Percentiles rank a stretch among this genome's conserved stretches.
Conservation (phyloP, 225 moss, liverwort and hornwort species). For the Physcomitrium patens region DNA sequence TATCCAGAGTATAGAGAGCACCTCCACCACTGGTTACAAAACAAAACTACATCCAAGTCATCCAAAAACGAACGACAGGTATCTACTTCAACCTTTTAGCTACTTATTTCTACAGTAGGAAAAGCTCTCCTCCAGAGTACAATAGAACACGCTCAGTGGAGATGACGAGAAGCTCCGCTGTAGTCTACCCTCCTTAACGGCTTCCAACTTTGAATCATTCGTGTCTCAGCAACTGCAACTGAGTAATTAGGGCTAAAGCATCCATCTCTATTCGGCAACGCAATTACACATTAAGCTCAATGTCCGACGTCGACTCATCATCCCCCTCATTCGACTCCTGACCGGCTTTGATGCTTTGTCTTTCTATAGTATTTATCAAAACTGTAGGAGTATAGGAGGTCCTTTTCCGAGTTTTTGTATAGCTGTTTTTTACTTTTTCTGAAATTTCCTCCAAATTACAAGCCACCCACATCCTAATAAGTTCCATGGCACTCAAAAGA, state of each 20-base stretch:
- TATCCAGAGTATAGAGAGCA: conserved; percentile 35
- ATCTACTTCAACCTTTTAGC: too few relatives aligned
- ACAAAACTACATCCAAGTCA: conserved; percentile 30
- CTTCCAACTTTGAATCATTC: conserved; percentile 46
- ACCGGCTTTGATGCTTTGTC: conserved; percentile 49
- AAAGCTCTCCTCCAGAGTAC: conserved; percentile 23
- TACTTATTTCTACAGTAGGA: conserved; percentile 21
- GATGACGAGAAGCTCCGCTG: conserved; percentile 38
- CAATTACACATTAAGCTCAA: conserved; percentile 37
- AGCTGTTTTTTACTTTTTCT: too few relatives aligned
- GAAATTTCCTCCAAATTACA: conserved; percentile 17
- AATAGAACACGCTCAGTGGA: conserved; percentile 22
- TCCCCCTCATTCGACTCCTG: conserved; percentile 36
- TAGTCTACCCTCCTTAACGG: conserved; percentile 41
- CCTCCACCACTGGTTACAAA: conserved; percentile 17
- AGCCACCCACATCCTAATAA: conserved; percentile 21
- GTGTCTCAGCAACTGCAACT: conserved; percentile 35
- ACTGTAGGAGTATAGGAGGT: neutral
- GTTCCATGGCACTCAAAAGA: conserved; percentile 33
- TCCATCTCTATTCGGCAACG: conserved; percentile 36
- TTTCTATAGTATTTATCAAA: conserved; percentile 31
- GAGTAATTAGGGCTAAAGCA: conserved; percentile 37
- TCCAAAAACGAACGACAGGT: too few relatives aligned
- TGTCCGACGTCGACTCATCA: conserved; percentile 44
- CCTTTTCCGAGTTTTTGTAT: too few relatives aligned